Evolutionary conservation across 306 rosid species (phyloP).

Genomic region (Sicyos edulis): DNA sequence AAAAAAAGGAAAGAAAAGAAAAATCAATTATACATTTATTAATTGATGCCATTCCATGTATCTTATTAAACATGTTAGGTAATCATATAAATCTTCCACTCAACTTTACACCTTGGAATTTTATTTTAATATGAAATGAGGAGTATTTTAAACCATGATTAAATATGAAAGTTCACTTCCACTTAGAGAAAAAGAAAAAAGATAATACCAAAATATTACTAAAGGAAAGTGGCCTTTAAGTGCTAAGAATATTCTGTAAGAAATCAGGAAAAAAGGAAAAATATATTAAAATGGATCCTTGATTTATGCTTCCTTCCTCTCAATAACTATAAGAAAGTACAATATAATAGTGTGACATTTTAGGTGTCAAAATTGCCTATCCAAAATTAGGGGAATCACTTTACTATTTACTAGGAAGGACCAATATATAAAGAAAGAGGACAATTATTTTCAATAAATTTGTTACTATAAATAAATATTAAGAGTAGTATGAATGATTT

Average conservation of each 20-base stretch:
- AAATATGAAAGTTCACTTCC: no score
- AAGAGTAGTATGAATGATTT: neutral
- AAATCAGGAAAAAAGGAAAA: neutral
- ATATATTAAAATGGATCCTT: neutral
- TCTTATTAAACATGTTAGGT: no score
- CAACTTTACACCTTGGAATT: no score
- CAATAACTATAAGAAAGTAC: neutral
- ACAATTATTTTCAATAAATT: neutral
- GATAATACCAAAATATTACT: neutral
- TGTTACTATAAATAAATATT: neutral
- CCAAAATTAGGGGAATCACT: neutral
- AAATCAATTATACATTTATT: no score
- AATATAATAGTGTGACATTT: neutral
- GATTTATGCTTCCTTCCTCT: neutral
- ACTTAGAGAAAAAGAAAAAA: no score
- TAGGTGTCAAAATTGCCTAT: neutral
- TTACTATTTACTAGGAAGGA: no score
- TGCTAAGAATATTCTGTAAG: neutral
- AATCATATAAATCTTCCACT: no score
- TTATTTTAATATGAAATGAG: no score
- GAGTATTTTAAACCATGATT: no score
- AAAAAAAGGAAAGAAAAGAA: no score
- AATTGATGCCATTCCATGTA: no score
- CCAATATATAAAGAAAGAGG: neutral
- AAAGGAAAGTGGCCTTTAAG: conserved; percentile 3